phyloP scores from a whole-genome alignment of 2,329 filamentous ascomycete species.

The Alternaria incomplexa region DNA sequence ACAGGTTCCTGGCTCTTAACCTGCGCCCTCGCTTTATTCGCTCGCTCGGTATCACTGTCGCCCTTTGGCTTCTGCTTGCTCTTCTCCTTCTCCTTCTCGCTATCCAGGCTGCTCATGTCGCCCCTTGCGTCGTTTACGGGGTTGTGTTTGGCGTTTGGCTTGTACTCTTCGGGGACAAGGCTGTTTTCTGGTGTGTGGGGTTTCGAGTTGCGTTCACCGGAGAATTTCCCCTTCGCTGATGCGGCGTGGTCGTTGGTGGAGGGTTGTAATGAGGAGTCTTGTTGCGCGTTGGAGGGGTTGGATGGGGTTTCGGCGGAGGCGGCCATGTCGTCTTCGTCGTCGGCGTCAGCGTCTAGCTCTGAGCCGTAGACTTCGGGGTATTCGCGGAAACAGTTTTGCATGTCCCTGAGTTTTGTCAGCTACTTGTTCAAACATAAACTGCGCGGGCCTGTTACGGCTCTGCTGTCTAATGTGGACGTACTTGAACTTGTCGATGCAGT shows the following conservation, averaged over 20 bases:
- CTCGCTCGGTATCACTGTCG: background rate
- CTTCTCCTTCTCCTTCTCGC: constrained; percentile 12
- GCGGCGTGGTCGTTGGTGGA: constrained; percentile 10
- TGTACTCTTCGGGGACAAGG: constrained; percentile 29
- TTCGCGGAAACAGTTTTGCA: constrained; percentile 95
- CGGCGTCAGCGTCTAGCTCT: constrained; percentile 81
- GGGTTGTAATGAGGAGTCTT: background rate
- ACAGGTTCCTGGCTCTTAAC: constrained; percentile 11
- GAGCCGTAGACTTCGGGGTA: constrained; percentile 93
- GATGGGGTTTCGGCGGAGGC: constrained; percentile 8
- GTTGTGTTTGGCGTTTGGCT: constrained; percentile 15
- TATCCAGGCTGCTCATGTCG: constrained; percentile 11
- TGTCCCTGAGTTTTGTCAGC: constrained; percentile 65
- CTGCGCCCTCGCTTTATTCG: constrained; percentile 1
- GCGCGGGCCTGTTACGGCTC: background rate
- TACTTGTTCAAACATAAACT: background rate
- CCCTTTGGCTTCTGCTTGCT: constrained; percentile 11
- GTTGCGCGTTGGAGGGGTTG: background rate
- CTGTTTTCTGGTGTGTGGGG: constrained; percentile 15
- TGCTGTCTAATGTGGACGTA: constrained; percentile 54
- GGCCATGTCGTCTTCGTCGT: constrained; percentile 64
- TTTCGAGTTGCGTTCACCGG: constrained; percentile 11
- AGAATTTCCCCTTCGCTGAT: constrained; percentile 8
- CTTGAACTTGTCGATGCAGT: constrained; percentile 98
- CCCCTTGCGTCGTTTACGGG: constrained; percentile 8